Evolutionary conservation across 345 rosid genomes (phyloP).

Genomic region (Boechera retrofracta): DNA sequence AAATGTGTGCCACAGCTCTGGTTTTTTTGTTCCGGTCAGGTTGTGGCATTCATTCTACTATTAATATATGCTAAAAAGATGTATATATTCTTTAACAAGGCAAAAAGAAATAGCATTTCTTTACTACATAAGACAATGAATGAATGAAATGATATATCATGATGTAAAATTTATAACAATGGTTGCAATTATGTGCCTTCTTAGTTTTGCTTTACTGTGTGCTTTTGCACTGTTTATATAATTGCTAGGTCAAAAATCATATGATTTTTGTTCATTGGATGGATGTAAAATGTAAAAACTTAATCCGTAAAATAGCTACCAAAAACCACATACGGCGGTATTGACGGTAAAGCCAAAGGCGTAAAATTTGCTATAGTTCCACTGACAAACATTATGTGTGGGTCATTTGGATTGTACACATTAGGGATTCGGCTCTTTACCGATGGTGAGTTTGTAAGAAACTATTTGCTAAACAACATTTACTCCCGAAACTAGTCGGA

Average conservation of each 20-base stretch:
- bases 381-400: conserved; percentile 1
- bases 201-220: background rate
- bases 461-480: background rate
- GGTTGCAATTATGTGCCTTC: background rate
- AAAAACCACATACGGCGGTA: background rate
- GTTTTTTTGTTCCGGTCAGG: conserved; percentile 25
- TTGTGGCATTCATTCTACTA: conserved; percentile 21
- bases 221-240: background rate
- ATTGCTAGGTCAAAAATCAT: background rate
- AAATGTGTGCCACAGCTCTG: conserved; percentile 33
- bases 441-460: conserved; percentile 1
- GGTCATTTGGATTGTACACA: background rate
- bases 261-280: background rate
- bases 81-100: background rate
- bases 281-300: background rate
- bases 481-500: background rate
- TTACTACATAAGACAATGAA: background rate
- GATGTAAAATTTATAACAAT: background rate
- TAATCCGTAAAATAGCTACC: background rate
- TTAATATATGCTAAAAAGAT: background rate
- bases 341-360: too few species aligned
- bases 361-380: background rate
- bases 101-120: background rate
- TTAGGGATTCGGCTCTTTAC: background rate
- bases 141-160: background rate